Evolutionary conservation across 2,329 filamentous ascomycete species (phyloP), one percentile per base, ranked within the genome.

Genomic region (Arthrinium phaeospermum): DNA sequence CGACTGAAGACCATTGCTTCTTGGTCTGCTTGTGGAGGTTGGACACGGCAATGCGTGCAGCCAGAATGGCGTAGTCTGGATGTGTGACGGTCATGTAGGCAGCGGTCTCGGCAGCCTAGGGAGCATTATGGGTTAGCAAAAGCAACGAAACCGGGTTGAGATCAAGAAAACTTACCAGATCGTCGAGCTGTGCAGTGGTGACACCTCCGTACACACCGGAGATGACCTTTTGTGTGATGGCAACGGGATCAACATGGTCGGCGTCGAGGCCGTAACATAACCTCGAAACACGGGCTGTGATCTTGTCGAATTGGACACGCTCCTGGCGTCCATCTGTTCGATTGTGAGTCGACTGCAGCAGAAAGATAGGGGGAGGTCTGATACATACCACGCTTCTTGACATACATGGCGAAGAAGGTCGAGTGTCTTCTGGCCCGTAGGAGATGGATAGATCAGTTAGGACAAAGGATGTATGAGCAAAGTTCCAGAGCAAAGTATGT

Each of bases 11-110:
- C 88, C 97, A 99, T 83, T 98, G 96, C 89, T 99, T 99, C 91
- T 98, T 98, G 76, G 96, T 99, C 89, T 99, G 96, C 87, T 99
- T 99, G 92, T 99, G 96, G 73, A 99, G 93, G 87, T 99, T 99
- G 81, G 96, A 99, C 71, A 99, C 96, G 78, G 96, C 96, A 81
- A 99, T 98, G 86, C 96, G 95, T 77, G 96, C 96, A 76, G 96
- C 96, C 73, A 99, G 94, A 82, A 98, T 97, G 82, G 96, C 96
- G 83, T 99, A 99, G 86, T 99, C 96, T 80, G 96, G 96, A 84
- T 99, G 96, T 75, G 96, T 99, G 78, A 98, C 96, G 74, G 96
- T 99, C 96, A 99, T 99, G 88, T 99, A 99, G 72, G 96, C 96
- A 79, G 96, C 96, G 79, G 96, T 99, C 87, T 99, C 96, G 79